Conservation (phyloP, 2,329 filamentous ascomycete genomes). For the Alternaria sp. region DNA sequence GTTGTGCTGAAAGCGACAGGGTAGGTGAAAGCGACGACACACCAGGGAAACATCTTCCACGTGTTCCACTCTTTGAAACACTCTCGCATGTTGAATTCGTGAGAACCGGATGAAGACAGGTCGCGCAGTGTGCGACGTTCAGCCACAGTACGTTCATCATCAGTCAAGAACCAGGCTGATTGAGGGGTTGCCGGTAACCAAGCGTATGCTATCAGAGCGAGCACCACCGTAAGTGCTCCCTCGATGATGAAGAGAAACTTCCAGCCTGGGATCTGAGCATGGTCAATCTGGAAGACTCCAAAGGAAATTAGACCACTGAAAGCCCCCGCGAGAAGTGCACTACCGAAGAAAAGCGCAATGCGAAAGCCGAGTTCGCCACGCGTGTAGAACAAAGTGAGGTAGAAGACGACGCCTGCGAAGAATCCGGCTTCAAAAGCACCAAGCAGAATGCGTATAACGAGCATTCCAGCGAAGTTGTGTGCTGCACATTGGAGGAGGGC, state of each 20-base stretch:
- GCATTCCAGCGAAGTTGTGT: slow-evolving; percentile 55
- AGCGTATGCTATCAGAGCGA: slow-evolving; percentile 42
- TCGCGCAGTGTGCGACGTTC: slow-evolving; percentile 50
- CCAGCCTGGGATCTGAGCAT: slow-evolving; percentile 57
- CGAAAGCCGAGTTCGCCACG: slow-evolving; percentile 54
- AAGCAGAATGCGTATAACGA: slow-evolving; percentile 61
- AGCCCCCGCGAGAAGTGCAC: slow-evolving; percentile 52
- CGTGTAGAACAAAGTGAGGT: slow-evolving; percentile 48
- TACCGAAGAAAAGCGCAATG: slow-evolving; percentile 56
- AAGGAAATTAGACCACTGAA: slow-evolving; percentile 54
- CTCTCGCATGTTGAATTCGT: slow-evolving; percentile 51
- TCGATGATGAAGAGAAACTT: slow-evolving; percentile 58
- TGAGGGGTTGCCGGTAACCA: slow-evolving; percentile 46
- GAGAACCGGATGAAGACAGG: slow-evolving; percentile 48
- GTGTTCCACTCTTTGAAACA: slow-evolving; percentile 56
- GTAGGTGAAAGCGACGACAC: slow-evolving; percentile 58
- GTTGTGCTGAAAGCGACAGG: slow-evolving; percentile 58
- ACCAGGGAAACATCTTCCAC: slow-evolving; percentile 56
- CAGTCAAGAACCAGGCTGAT: slow-evolving; percentile 52
- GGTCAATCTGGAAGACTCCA: slow-evolving; percentile 59
- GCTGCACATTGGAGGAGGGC: slow-evolving; percentile 60
- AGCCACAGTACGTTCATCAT: slow-evolving; percentile 52
- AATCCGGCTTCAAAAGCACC: slow-evolving; percentile 62
- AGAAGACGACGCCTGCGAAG: slow-evolving; percentile 63
- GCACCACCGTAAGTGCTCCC: slow-evolving; percentile 46